A percentile compares a stretch with the other conserved stretches of the same genome.
These are phyloP conservation scores for Vigna radiata DNA, from an alignment of 306 rosid genomes.

Conservation along the genomic window DNA sequence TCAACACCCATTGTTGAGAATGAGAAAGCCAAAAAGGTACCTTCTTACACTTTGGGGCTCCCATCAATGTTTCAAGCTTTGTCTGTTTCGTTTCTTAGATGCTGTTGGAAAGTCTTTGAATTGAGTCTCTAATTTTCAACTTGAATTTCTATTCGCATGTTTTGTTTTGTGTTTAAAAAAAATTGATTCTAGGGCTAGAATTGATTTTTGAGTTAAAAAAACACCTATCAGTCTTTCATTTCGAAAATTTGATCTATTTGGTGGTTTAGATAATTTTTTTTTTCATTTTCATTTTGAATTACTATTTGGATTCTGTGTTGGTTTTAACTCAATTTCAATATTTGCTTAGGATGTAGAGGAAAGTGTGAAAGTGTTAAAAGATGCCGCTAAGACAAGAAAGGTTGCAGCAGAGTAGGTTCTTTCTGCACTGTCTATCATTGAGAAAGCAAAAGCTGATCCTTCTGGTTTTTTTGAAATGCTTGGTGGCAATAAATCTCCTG, in stretches of 20 bases:
- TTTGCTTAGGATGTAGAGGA: conserved; percentile 74
- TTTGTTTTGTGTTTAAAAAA: too few species aligned
- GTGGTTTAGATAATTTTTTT: too few species aligned
- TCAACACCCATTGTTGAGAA: conserved; percentile 51
- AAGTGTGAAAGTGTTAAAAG: conserved; percentile 78
- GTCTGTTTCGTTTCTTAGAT: conserved; percentile 27
- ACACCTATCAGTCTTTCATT: too few species aligned
- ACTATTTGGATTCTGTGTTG: too few species aligned
- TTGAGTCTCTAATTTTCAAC: too few species aligned
- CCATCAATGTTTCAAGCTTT: not conserved
- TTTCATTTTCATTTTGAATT: too few species aligned
- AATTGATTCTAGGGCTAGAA: too few species aligned
- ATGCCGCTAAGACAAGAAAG: conserved; percentile 78
- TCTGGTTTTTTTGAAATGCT: conserved; percentile 75
- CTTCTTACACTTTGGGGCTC: conserved; percentile 24
- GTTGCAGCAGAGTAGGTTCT: conserved; percentile 69
- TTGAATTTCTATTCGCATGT: too few species aligned
- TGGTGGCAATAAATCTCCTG: conserved; percentile 86
- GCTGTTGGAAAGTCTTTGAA: not conserved
- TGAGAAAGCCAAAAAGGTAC: conserved; percentile 52
- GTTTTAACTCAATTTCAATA: too few species aligned
- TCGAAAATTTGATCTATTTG: too few species aligned
- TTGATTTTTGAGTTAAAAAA: too few species aligned
- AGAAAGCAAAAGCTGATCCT: conserved; percentile 83
- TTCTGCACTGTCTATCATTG: conserved; percentile 76